These are phyloP conservation scores for Crithidia bombi DNA, from an alignment of 208 protist species.

Conservation along the genomic window DNA sequence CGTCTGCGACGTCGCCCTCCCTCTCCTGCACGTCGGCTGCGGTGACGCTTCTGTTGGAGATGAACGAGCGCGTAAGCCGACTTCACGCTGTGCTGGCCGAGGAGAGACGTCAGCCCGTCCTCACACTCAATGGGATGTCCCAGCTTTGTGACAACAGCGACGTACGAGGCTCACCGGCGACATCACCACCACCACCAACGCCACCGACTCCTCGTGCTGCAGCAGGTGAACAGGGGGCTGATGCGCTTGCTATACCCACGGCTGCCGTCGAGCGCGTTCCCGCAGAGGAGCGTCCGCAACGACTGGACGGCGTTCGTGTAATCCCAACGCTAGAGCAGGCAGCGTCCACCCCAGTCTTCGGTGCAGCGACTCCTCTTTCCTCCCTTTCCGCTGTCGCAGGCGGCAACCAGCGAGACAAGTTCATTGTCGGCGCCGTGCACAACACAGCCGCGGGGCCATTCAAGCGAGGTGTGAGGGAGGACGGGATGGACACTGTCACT, in stretches of 20 bases:
- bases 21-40: slow-evolving; percentile 17
- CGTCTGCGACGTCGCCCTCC: slow-evolving; percentile 14
- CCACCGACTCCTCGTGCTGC: no score
- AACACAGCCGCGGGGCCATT: no score
- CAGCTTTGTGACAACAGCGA: no score
- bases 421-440: background rate
- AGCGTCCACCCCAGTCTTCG: background rate
- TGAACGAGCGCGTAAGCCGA: slow-evolving; percentile 58
- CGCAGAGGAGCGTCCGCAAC: no score
- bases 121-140: no score
- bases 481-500: background rate
- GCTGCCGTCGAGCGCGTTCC: no score
- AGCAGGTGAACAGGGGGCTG: no score
- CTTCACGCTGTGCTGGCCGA: slow-evolving; percentile 52
- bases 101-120: background rate
- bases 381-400: slow-evolving; percentile 8
- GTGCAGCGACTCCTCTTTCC: slow-evolving; percentile 6
- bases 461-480: no score
- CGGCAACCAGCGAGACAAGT: no score
- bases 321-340: background rate
- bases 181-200: background rate
- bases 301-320: background rate
- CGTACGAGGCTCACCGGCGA: no score
- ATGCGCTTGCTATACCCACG: no score
- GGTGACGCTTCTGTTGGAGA: slow-evolving; percentile 37